These are phyloP conservation scores for Maudiozyma barnettii DNA, from an alignment of 805 yeast species.

Conservation along the genomic window DNA sequence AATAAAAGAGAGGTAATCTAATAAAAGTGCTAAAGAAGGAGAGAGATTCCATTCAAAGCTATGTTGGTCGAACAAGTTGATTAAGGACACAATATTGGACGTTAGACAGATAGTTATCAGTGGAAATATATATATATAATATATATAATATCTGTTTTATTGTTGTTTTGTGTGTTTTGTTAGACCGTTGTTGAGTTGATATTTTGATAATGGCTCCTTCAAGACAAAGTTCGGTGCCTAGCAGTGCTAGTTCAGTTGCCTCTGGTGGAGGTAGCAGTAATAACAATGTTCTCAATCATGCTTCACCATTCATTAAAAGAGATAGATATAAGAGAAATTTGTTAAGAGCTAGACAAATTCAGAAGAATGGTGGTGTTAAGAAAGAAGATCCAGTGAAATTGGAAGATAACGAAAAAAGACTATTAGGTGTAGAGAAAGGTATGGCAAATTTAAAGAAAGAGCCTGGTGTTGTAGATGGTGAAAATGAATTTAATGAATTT, in stretches of 20 bases:
- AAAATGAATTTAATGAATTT: slow-evolving; percentile 30
- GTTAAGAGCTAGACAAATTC: slow-evolving; percentile 20
- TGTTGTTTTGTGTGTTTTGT: no score
- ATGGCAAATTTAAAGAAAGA: slow-evolving; percentile 6
- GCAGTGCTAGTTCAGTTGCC: slow-evolving; percentile 5
- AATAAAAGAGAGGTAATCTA: no score
- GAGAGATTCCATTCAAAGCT: no score
- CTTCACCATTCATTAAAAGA: slow-evolving; percentile 31
- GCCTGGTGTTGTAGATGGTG: neutral
- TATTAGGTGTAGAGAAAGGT: slow-evolving; percentile 14
- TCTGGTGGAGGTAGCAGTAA: slow-evolving; percentile 1
- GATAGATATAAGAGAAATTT: slow-evolving; percentile 29
- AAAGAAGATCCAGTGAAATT: slow-evolving; percentile 27
- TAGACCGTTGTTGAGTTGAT: no score
- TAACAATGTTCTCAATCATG: slow-evolving; percentile 9
- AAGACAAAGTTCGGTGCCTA: neutral
- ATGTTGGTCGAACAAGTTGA: no score
- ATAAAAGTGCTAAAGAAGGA: no score
- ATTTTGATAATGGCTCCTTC: neutral
- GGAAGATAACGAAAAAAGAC: slow-evolving; percentile 19
- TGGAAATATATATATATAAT: no score
- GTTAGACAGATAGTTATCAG: no score
- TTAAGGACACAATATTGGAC: no score
- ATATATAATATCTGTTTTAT: no score
- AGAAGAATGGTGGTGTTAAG: slow-evolving; percentile 13